Evolutionary conservation across 768 basidiomycete genomes (phyloP), one percentile per base, ranked within the genome.

Genomic region (Suillus fuscotomentosus): DNA sequence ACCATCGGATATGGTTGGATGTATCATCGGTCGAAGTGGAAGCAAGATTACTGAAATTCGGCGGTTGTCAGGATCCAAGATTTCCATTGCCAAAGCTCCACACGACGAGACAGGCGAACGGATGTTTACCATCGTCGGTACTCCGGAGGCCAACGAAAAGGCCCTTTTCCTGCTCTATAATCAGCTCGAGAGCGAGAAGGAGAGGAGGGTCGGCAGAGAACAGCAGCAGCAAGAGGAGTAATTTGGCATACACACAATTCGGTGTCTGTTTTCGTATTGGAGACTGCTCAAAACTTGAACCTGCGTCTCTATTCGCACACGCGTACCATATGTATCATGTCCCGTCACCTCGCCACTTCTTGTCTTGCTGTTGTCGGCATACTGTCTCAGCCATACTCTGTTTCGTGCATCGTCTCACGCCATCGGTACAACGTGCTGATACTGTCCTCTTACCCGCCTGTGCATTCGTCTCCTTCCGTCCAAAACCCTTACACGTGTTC

Each of bases 41-140:
- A 92, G 94, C 69, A 99, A 99, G 85, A 99, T 99, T 71, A 99
- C 97, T 60, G 97, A 99, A 78, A 99, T 99, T 75, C 93, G 97
- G 71, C 92, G 97, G 64, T 87, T 99, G 53, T 97, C 95, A 66
- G 97, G 97, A 47, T 97, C 94, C 70, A 95, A 95, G 81, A 99
- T 99, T 76, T 94, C 92, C 63, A 99, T 99, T 73, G 97, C 97
- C 69, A 99, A 99, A 80, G 91, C 93, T 57, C 95, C 97, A n/a
- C 97, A 99, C 73, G 97, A 99, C 72, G 97, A 99, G 73, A 95
- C 96, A 48, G 97, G 97, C 72, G 97, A 99, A 82, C 86, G 97
- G 69, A 98, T 99, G 97, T 99, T 99, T 82, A 95, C 97, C 66
- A 99, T 99, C 75, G 85, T 97, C 55, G 97, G 97, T 62, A 95